phyloP scores from a whole-genome alignment of 108 stramenopile genomes.

The Schizochytrium sp. region DNA sequence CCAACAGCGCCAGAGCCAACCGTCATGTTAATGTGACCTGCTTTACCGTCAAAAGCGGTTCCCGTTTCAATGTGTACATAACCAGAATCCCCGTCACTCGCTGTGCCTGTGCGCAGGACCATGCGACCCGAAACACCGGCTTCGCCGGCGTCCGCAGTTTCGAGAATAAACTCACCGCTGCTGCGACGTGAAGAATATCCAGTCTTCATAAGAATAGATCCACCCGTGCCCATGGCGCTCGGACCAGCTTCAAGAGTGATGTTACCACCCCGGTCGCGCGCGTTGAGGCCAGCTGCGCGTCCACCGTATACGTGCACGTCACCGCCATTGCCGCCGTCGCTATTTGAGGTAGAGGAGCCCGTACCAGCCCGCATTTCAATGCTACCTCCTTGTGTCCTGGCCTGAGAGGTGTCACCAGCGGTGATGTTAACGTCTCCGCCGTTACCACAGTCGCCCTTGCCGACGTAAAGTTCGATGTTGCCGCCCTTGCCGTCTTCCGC shows the following conservation, averaged over 20 bases:
- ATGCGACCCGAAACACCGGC: slow-evolving; percentile 34
- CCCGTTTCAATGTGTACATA: slow-evolving; percentile 38
- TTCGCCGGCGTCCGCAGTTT: slow-evolving; percentile 33
- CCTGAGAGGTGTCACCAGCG: slow-evolving; percentile 23
- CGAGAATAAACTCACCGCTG: slow-evolving; percentile 26
- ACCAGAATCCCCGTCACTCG: slow-evolving; percentile 29
- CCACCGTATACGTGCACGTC: slow-evolving; percentile 26
- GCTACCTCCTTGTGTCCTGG: slow-evolving; percentile 20
- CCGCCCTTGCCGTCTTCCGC: slow-evolving; percentile 20
- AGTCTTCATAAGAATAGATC: slow-evolving; percentile 13
- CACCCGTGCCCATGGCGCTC: slow-evolving; percentile 15
- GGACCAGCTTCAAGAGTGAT: slow-evolving; percentile 25
- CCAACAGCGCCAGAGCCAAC: slow-evolving; percentile 22
- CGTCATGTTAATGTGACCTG: slow-evolving; percentile 25
- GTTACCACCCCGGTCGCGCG: slow-evolving; percentile 25
- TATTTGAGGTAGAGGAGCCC: slow-evolving; percentile 21
- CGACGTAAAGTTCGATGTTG: slow-evolving; percentile 34
- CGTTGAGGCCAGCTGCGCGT: slow-evolving; percentile 11
- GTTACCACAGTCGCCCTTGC: slow-evolving; percentile 25
- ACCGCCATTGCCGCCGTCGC: slow-evolving; percentile 33
- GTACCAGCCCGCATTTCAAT: slow-evolving; percentile 45
- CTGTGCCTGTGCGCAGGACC: slow-evolving; percentile 34
- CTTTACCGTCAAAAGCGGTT: slow-evolving; percentile 25
- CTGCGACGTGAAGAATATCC: slow-evolving; percentile 6
- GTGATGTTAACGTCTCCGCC: slow-evolving; percentile 39